A percentile compares a stretch with the other conserved stretches of the same genome.
These are phyloP conservation scores for Lepidopterella palustris DNA, from an alignment of 495 filamentous ascomycete species.

Conservation along the genomic window DNA sequence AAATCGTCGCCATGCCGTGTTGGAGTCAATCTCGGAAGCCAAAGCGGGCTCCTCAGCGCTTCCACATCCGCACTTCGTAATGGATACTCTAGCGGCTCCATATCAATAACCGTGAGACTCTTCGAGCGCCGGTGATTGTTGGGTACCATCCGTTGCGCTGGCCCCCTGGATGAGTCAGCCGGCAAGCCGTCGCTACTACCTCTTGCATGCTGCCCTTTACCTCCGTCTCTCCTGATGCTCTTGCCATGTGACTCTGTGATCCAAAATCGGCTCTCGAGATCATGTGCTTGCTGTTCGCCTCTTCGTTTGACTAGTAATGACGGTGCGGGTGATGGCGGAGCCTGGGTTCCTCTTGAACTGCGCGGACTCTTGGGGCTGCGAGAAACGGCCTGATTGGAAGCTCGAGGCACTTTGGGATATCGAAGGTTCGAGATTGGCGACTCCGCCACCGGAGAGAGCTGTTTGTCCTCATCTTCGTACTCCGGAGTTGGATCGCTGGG, in stretches of 20 bases:
- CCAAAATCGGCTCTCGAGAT: conserved; percentile 26
- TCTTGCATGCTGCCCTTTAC: conserved; percentile 8
- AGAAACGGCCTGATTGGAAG: conserved; percentile 36
- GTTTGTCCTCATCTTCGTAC: conserved; percentile 33
- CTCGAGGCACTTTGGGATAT: conserved; percentile 38
- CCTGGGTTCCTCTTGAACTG: conserved; percentile 3
- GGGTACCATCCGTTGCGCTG: neutral
- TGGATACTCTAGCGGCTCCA: neutral
- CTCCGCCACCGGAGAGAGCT: conserved; percentile 34
- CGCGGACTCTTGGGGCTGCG: conserved; percentile 27
- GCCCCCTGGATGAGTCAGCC: neutral
- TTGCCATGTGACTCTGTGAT: conserved; percentile 18
- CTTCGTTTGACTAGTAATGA: conserved; percentile 32
- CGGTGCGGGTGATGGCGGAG: neutral
- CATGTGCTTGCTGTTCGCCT: conserved; percentile 24
- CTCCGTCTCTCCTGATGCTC: conserved; percentile 3
- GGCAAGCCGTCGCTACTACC: conserved; percentile 13
- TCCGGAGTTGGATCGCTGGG: conserved; percentile 37
- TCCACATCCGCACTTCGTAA: neutral
- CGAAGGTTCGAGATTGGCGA: conserved; percentile 36
- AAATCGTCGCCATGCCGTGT: conserved; percentile 34
- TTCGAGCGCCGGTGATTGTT: neutral
- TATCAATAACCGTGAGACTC: neutral
- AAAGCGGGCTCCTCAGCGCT: conserved; percentile 30
- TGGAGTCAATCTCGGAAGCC: conserved; percentile 38